These are phyloP conservation scores for Penicillium sp. DNA, from an alignment of 2,329 filamentous ascomycete species.

Conservation along the genomic window DNA sequence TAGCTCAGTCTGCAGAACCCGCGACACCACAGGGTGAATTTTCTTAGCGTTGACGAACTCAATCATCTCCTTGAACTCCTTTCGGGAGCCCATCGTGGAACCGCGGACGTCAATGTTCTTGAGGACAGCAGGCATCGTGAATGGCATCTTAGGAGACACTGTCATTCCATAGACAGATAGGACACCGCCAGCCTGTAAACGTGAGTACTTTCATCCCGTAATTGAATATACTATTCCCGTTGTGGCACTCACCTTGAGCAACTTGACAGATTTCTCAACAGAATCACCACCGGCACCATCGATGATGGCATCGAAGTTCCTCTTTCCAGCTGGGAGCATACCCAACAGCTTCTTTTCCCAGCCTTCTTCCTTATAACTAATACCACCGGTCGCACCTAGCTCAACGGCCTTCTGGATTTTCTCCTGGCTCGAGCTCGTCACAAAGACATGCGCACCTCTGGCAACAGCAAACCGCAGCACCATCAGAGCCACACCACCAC, in stretches of 20 bases:
- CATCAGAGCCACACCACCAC: conserved; percentile 84
- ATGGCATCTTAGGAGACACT: conserved; percentile 76
- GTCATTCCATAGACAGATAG: conserved; percentile 93
- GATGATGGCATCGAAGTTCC: conserved; percentile 75
- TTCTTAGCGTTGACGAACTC: conserved; percentile 71
- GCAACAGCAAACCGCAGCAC: conserved; percentile 75
- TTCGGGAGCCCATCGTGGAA: conserved; percentile 84
- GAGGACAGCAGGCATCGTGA: conserved; percentile 76
- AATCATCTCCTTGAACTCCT: conserved; percentile 90
- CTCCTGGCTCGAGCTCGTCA: conserved; percentile 69
- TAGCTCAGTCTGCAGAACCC: conserved; percentile 65
- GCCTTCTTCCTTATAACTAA: conserved; percentile 70
- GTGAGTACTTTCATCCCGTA: conserved; percentile 12
- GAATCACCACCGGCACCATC: conserved; percentile 89
- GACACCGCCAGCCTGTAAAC: conserved; percentile 65
- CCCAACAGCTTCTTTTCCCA: conserved; percentile 75
- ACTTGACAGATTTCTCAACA: conserved; percentile 62
- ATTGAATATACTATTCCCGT: neutral
- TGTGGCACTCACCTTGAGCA: conserved; percentile 60
- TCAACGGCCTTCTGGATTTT: conserved; percentile 70
- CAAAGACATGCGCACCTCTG: conserved; percentile 72
- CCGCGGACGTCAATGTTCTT: conserved; percentile 85
- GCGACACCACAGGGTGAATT: conserved; percentile 74
- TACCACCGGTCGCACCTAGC: conserved; percentile 77
- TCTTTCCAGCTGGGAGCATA: conserved; percentile 59